phyloP scores from a whole-genome alignment of 495 filamentous ascomycete species.

The Niebla homalea region DNA sequence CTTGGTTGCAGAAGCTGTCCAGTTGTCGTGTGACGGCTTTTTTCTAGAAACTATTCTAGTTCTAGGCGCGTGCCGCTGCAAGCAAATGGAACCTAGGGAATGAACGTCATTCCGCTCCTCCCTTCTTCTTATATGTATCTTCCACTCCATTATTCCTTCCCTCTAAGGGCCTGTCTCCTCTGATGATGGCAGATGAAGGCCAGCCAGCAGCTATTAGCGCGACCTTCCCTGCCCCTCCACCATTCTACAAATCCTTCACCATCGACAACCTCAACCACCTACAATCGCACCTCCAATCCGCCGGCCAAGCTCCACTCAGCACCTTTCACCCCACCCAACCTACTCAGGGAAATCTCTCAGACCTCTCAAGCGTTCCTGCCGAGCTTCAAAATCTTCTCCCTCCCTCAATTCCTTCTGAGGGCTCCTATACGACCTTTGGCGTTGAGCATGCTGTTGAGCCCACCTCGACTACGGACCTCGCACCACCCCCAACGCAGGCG shows the following conservation, averaged over 20 bases:
- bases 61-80: too few relatives aligned
- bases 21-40: too few relatives aligned
- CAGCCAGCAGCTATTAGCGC: constrained; percentile 33
- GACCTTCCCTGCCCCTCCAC: constrained; percentile 71
- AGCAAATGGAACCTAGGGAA: too few relatives aligned
- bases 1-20: too few relatives aligned
- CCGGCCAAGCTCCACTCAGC: constrained; percentile 27
- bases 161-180: neutral
- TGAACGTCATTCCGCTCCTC: too few relatives aligned
- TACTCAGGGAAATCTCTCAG: constrained; percentile 6
- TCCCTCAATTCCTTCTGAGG: constrained; percentile 57
- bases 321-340: neutral
- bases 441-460: constrained; percentile 50
- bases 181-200: constrained; percentile 39
- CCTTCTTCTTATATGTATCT: too few relatives aligned
- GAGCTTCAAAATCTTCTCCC: constrained; percentile 73
- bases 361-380: constrained; percentile 48
- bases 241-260: constrained; percentile 85
- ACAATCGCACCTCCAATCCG: constrained; percentile 33
- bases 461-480: constrained; percentile 51
- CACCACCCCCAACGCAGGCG: constrained; percentile 35
- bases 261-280: constrained; percentile 58
- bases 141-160: too few relatives aligned
- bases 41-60: too few relatives aligned
- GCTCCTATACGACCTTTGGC: constrained; percentile 62